Percentiles rank a stretch among this genome's conserved stretches.
phyloP scores from a whole-genome alignment of 2,329 filamentous ascomycete species.

The Rhinocladiella mackenziei region DNA sequence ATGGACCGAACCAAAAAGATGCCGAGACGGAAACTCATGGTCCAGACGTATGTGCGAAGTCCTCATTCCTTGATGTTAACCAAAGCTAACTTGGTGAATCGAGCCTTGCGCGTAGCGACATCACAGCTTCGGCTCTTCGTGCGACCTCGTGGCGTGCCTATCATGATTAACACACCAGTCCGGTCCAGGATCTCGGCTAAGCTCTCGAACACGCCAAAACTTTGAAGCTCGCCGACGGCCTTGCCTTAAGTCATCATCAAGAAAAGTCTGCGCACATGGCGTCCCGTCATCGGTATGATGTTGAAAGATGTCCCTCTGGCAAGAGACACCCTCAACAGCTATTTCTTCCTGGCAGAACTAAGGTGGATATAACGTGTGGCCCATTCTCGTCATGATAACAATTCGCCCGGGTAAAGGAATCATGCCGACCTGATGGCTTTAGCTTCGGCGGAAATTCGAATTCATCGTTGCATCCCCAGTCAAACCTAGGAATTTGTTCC shows the following conservation, averaged over 20 bases:
- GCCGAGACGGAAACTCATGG: slow-evolving; percentile 19
- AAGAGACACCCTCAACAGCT: slow-evolving; percentile 38
- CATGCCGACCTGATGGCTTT: background rate
- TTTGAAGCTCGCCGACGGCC: slow-evolving; percentile 41
- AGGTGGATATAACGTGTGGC: background rate
- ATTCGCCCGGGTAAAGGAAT: background rate
- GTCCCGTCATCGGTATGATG: slow-evolving; percentile 42
- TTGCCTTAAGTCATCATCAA: slow-evolving; percentile 50
- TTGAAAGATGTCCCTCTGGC: slow-evolving; percentile 37
- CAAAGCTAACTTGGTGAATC: too few species aligned
- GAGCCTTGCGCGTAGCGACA: slow-evolving; percentile 53
- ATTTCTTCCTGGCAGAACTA: slow-evolving; percentile 36
- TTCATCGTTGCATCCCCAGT: slow-evolving; percentile 20
- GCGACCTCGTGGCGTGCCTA: slow-evolving; percentile 7
- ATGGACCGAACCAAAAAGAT: slow-evolving; percentile 23
- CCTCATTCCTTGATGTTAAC: too few species aligned
- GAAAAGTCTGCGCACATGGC: slow-evolving; percentile 49
- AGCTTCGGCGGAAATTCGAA: slow-evolving; percentile 26
- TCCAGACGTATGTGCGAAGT: too few species aligned
- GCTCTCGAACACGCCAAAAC: slow-evolving; percentile 32
- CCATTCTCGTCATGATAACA: too few species aligned
- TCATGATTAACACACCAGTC: slow-evolving; percentile 14
- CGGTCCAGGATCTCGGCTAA: slow-evolving; percentile 39
- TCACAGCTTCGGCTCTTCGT: slow-evolving; percentile 10
- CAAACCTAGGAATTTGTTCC: slow-evolving; percentile 21